Evolutionary conservation across 108 stramenopile species (phyloP), one percentile per base, ranked within the genome.

Genomic region (Phaeodactylum tricornutum): DNA sequence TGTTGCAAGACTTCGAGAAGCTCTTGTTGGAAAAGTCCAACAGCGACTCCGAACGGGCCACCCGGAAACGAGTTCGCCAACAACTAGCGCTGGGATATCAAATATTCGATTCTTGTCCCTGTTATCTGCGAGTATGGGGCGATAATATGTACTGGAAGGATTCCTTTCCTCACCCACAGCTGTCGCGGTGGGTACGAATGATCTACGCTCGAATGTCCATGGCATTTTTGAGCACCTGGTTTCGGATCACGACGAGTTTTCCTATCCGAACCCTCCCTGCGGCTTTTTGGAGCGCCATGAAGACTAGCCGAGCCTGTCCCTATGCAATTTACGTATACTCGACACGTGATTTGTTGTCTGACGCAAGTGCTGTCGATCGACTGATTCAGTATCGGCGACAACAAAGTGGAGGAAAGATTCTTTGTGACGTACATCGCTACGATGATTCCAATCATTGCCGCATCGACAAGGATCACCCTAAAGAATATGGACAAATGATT

Each of bases 381-480:
- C 22, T 54, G 5, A 40, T 54, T 11, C 19, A 54, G 22, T 11
- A 54, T 4, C 53, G 53, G 4, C 53, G 53, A 11, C n/a, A 47
- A 21, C 22, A 8, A 25, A 5, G n/a, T 3, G 41, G n/a, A 6
- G 44, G 22, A 4, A 14, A 8, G 28, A 17, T 17, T 19, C 15
- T 27, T 25, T 28, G 27, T 24, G 27, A 28, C 6, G 27, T 9
- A 5, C 22, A 54, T 16, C 53, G 53, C 8, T 54, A 21, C 45
- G 53, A 54, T n/a, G 53, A 54, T 25, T 54, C 53, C 4, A 30
- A 54, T 43, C 53, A 54, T 30, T 54, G 53, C 25, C 45, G 45
- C 7, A 17, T 54, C 9, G 5, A 4, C 4, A 15, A 43, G 12
- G 53, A 54, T 54, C 53, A 54, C 41, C 45, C 45, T 4, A 16